phyloP scores from a whole-genome alignment of 805 yeast genomes.

The Sugiyamaella smithiae region DNA sequence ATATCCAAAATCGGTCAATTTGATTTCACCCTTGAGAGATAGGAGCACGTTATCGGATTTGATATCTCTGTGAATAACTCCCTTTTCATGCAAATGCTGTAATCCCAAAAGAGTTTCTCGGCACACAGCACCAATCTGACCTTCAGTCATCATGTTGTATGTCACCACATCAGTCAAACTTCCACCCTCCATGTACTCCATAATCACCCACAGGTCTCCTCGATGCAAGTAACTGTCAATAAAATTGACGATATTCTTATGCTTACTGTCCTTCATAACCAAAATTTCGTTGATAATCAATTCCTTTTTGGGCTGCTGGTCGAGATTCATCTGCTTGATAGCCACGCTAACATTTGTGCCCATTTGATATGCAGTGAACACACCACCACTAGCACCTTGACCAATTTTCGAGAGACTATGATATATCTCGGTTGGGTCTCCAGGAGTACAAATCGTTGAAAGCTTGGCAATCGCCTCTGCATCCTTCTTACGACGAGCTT shows the following conservation, averaged over 20 bases:
- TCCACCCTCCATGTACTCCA: constrained; percentile 99
- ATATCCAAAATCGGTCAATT: constrained; percentile 90
- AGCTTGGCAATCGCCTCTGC: constrained; percentile 69
- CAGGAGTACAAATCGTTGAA: constrained; percentile 72
- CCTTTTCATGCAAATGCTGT: constrained; percentile 85
- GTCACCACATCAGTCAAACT: constrained; percentile 94
- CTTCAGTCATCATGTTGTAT: constrained; percentile 75
- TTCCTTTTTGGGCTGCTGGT: constrained; percentile 91
- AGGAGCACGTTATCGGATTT: constrained; percentile 92
- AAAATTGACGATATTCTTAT: constrained; percentile 91
- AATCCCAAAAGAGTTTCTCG: constrained; percentile 87
- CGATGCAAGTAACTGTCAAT: constrained; percentile 78
- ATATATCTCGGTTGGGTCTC: constrained; percentile 76
- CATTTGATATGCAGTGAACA: constrained; percentile 69
- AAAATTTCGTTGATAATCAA: constrained; percentile 91
- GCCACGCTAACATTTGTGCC: constrained; percentile 73
- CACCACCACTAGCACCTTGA: constrained; percentile 98
- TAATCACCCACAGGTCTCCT: constrained; percentile 95
- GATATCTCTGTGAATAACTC: constrained; percentile 94
- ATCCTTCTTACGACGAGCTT: constrained; percentile 70
- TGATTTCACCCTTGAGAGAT: constrained; percentile 79
- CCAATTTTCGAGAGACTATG: constrained; percentile 58
- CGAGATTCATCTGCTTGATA: constrained; percentile 91
- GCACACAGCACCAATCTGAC: constrained; percentile 90
- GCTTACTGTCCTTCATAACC: constrained; percentile 95